A percentile compares a stretch with the other conserved stretches of the same genome.
These are phyloP conservation scores for Globisporangium spiculum DNA, from an alignment of 352 stramenopile genomes.

Conservation along the genomic window DNA sequence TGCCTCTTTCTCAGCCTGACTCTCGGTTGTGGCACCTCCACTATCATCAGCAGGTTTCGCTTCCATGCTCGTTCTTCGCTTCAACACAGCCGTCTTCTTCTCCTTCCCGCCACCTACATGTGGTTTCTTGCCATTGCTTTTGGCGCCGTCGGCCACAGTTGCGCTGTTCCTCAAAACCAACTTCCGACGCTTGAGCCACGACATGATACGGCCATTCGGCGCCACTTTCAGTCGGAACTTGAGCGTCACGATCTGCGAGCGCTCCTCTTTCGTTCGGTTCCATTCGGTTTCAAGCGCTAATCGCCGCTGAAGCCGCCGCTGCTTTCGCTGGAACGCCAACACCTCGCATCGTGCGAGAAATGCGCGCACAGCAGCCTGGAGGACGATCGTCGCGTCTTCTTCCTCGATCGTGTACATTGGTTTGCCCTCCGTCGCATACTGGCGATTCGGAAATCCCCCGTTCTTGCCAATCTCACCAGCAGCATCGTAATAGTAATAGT, in stretches of 20 bases:
- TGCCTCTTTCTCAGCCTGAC: not conserved
- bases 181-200: constrained; percentile 22
- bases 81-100: not conserved
- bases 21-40: not conserved
- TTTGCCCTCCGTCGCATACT: constrained; percentile 30
- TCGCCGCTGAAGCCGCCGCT: constrained; percentile 28
- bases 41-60: not conserved
- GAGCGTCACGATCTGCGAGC: constrained; percentile 47
- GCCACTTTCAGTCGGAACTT: constrained; percentile 17
- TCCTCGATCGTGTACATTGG: constrained; percentile 65
- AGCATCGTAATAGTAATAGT: constrained; percentile 32
- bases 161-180: not conserved
- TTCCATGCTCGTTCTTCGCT: not conserved
- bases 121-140: not conserved
- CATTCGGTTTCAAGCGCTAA: constrained; percentile 39
- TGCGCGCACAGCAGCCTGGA: constrained; percentile 40
- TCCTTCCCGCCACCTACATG: not conserved
- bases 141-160: not conserved
- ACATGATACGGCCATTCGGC: constrained; percentile 18
- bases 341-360: constrained; percentile 41
- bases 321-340: constrained; percentile 24
- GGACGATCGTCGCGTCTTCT: constrained; percentile 42
- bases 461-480: not conserved
- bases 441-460: not conserved
- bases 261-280: constrained; percentile 34